Evolutionary conservation across 2,329 filamentous ascomycete genomes (phyloP).

Genomic region (Xylariales sp.): DNA sequence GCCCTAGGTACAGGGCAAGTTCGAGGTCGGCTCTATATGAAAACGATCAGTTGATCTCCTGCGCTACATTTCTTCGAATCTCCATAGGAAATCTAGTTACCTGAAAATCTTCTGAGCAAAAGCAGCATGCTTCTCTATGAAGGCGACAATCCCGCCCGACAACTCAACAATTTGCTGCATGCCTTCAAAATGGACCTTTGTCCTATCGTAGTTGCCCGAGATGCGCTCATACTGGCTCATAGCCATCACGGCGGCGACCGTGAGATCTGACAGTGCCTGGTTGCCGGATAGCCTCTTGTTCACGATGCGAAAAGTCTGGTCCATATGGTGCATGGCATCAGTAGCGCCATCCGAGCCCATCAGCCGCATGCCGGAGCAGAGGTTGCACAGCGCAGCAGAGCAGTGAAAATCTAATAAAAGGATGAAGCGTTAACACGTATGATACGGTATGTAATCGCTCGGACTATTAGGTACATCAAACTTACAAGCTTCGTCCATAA

Average conservation of each 20-base stretch:
- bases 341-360: conserved; percentile 7
- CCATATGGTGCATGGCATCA: conserved; percentile 19
- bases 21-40: conserved; percentile 16
- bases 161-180: conserved; percentile 22
- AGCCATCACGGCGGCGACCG: conserved; percentile 21
- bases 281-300: conserved; percentile 20
- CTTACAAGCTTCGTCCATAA: conserved; percentile 26
- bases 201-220: conserved; percentile 14
- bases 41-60: not conserved
- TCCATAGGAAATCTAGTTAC: not conserved
- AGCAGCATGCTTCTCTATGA: conserved; percentile 11
- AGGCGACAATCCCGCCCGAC: conserved; percentile 21
- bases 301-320: conserved; percentile 19
- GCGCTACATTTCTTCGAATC: too few species aligned
- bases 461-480: not conserved
- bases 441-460: not conserved
- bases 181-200: conserved; percentile 24
- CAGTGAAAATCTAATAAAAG: conserved; percentile 19
- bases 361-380: not conserved
- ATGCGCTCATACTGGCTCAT: conserved; percentile 20
- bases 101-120: conserved; percentile 17
- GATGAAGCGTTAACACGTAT: not conserved
- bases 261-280: conserved; percentile 19
- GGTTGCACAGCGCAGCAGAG: conserved; percentile 17
- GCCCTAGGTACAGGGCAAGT: conserved; percentile 17